phyloP scores from a whole-genome alignment of 2,329 filamentous ascomycete genomes.

The Paecilomyces sp. region DNA sequence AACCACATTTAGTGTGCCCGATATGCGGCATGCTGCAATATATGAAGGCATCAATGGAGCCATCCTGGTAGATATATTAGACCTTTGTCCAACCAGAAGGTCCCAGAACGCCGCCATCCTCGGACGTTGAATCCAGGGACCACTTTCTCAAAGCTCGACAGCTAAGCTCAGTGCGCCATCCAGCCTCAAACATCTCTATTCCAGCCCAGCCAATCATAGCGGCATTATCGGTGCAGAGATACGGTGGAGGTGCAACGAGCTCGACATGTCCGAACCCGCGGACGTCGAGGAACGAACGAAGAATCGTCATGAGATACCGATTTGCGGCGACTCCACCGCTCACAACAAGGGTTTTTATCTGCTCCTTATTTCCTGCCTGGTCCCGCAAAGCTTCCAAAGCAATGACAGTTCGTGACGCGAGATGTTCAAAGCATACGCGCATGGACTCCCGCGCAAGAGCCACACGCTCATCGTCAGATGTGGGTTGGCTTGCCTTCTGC shows the following conservation, averaged over 20 bases:
- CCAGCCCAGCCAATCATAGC: slow-evolving; percentile 96
- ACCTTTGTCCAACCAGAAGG: slow-evolving; percentile 43
- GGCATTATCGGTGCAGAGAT: slow-evolving; percentile 87
- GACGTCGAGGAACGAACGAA: slow-evolving; percentile 54
- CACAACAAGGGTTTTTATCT: slow-evolving; percentile 62
- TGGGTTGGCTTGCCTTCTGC: slow-evolving; percentile 18
- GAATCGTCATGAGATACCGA: slow-evolving; percentile 64
- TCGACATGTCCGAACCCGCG: slow-evolving; percentile 56
- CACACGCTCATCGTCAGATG: slow-evolving; percentile 56
- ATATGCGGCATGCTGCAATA: neutral
- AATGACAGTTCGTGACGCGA: slow-evolving; percentile 66
- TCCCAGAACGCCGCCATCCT: slow-evolving; percentile 62
- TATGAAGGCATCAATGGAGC: neutral
- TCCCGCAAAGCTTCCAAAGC: slow-evolving; percentile 47
- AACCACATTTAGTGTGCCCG: neutral
- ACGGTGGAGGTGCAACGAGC: slow-evolving; percentile 66
- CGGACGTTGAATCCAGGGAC: slow-evolving; percentile 58
- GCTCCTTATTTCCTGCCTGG: slow-evolving; percentile 9
- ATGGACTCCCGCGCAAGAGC: slow-evolving; percentile 67
- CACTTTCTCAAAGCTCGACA: slow-evolving; percentile 61
- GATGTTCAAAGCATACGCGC: slow-evolving; percentile 78
- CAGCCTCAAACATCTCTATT: slow-evolving; percentile 81
- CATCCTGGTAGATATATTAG: slow-evolving; percentile 23
- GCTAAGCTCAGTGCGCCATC: slow-evolving; percentile 58
- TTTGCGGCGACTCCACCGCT: slow-evolving; percentile 91